Percentiles rank a stretch among this genome's conserved stretches.
Evolutionary conservation across 1,139 yeast genomes (phyloP).

Genomic region (Hemisphaericaspora xylanilytica): DNA sequence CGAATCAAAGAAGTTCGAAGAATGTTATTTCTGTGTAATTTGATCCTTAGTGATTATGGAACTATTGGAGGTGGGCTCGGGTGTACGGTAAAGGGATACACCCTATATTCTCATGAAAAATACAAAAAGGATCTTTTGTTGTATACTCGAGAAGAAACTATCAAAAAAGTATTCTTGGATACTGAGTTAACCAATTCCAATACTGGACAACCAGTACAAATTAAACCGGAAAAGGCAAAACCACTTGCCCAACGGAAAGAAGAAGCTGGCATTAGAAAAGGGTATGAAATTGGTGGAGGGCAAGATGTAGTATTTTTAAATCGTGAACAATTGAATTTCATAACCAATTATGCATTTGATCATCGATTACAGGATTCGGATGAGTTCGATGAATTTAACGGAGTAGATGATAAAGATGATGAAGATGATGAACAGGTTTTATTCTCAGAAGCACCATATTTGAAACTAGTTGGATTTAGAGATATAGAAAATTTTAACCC

Average conservation of each 20-base stretch:
- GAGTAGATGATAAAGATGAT: conserved; percentile 17
- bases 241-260: conserved; percentile 40
- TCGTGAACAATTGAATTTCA: conserved; percentile 27
- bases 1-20: conserved; percentile 62
- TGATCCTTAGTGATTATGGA: conserved; percentile 40
- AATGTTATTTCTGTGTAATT: conserved; percentile 60
- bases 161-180: conserved; percentile 53
- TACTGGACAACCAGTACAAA: conserved; percentile 19
- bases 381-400: conserved; percentile 11
- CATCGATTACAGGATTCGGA: conserved; percentile 24
- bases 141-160: conserved; percentile 40
- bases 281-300: conserved; percentile 29
- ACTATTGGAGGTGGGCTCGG: conserved; percentile 43
- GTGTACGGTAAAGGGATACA: conserved; percentile 70
- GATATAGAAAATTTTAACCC: conserved; percentile 42
- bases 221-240: conserved; percentile 13
- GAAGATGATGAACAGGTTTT: conserved; percentile 17
- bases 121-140: conserved; percentile 38
- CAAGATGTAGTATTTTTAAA: conserved; percentile 26
- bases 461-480: conserved; percentile 68
- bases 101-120: conserved; percentile 57
- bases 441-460: conserved; percentile 35
- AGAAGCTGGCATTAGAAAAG: conserved; percentile 30
- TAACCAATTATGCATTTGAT: conserved; percentile 38
- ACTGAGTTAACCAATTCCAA: conserved; percentile 28